These are phyloP conservation scores for Triticum urartu DNA, from an alignment of 176 grass and related monocot genomes.

Conservation along the genomic window DNA sequence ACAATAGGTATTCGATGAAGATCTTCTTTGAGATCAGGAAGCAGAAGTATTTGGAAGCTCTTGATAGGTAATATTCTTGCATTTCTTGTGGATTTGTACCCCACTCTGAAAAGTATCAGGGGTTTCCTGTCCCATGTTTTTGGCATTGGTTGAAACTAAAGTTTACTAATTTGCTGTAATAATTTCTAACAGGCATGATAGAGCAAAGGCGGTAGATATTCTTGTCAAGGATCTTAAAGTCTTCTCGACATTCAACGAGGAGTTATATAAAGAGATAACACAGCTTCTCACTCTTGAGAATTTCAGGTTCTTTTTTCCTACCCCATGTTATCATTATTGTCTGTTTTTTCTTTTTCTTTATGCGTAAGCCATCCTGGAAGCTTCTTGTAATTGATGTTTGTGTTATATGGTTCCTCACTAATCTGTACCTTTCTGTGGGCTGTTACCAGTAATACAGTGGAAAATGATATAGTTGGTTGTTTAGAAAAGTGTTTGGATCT, in stretches of 20 bases:
- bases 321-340: neutral
- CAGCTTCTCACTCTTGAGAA: constrained; percentile 96
- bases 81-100: neutral
- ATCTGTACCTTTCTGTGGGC: constrained; percentile 2
- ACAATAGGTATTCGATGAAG: constrained; percentile 99
- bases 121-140: constrained; percentile 1
- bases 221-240: constrained; percentile 98
- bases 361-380: neutral
- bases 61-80: constrained; percentile 64
- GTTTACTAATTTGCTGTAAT: neutral
- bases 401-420: neutral
- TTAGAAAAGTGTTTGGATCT: neutral
- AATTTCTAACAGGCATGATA: constrained; percentile 77
- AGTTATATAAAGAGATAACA: constrained; percentile 98
- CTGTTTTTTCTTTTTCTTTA: neutral
- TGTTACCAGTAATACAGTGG: constrained; percentile 1
- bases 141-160: neutral
- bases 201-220: constrained; percentile 90
- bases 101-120: neutral
- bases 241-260: constrained; percentile 97
- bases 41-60: constrained; percentile 97
- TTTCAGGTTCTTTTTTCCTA: constrained; percentile 59
- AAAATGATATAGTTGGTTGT: constrained; percentile 9
- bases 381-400: constrained; percentile 3
- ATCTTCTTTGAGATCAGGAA: constrained; percentile 99